Evolutionary conservation across 192 early-diverging fungal species (phyloP).

Genomic region (Helicostylum pulchrum): DNA sequence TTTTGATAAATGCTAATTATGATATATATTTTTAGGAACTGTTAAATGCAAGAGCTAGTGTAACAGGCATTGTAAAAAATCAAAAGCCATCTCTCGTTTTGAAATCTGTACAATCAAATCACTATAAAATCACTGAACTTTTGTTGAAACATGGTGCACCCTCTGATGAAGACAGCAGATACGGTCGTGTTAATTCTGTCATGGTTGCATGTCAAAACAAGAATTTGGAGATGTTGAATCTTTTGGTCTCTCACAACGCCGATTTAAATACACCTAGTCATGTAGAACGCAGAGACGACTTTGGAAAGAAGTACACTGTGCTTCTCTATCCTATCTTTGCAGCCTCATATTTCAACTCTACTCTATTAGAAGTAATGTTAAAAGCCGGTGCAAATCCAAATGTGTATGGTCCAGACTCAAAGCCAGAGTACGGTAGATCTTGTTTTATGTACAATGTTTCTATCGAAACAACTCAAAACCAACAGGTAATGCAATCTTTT

Average conservation of each 20-base stretch:
- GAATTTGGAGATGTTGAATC: constrained; percentile 7
- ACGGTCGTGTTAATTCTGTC: constrained; percentile 30
- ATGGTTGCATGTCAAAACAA: constrained; percentile 34
- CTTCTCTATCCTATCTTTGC: not conserved
- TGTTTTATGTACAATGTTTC: constrained; percentile 15
- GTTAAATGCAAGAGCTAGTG: constrained; percentile 2
- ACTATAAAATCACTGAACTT: constrained; percentile 13
- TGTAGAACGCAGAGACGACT: not conserved
- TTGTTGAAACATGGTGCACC: constrained; percentile 26
- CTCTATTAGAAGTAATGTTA: constrained; percentile 13
- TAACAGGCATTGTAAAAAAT: not conserved
- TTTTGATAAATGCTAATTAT: not conserved
- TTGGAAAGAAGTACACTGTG: not conserved
- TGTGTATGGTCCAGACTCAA: not conserved
- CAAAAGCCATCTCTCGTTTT: constrained; percentile 12
- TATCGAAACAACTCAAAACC: not conserved
- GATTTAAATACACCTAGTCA: constrained; percentile 4
- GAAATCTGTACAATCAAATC: constrained; percentile 4
- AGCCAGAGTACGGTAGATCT: not conserved
- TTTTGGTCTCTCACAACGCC: not conserved
- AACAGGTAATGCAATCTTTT: not conserved
- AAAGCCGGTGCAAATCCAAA: constrained; percentile 15
- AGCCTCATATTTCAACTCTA: not conserved
- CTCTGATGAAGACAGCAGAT: constrained; percentile 22
- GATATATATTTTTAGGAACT: constrained; percentile 19